phyloP scores from a whole-genome alignment of 331 rosid genomes.

The Spiraea crenata region DNA sequence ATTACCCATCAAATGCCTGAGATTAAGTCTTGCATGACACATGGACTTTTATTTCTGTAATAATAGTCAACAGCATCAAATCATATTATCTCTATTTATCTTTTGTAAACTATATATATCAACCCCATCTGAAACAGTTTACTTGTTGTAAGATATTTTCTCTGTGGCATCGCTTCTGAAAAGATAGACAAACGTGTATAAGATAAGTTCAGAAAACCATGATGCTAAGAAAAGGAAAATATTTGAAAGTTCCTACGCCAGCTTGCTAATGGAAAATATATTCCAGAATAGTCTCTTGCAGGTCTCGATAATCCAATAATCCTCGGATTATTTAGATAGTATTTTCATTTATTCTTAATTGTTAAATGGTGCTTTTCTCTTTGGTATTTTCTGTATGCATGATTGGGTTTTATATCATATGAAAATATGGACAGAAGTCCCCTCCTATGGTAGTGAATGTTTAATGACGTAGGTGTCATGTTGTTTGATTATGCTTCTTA shows the following conservation, averaged over 20 bases:
- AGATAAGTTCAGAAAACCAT: not conserved
- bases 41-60: too few species aligned
- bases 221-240: not conserved
- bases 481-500: conserved; percentile 14
- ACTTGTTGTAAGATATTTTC: not conserved
- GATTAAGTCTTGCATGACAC: too few species aligned
- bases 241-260: not conserved
- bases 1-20: too few species aligned
- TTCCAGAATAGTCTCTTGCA: not conserved
- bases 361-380: not conserved
- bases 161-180: not conserved
- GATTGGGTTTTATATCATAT: not conserved
- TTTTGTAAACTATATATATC: not conserved
- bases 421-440: not conserved
- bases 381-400: not conserved
- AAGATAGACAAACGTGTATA: not conserved
- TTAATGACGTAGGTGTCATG: not conserved
- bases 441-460: not conserved
- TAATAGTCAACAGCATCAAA: too few species aligned
- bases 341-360: not conserved
- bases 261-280: not conserved
- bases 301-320: conserved; percentile 2
- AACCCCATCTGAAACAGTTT: not conserved
- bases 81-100: too few species aligned
- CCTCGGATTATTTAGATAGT: not conserved